These are phyloP conservation scores for Eimeria necatrix DNA, from an alignment of 169 alveolate species.

Conservation along the genomic window DNA sequence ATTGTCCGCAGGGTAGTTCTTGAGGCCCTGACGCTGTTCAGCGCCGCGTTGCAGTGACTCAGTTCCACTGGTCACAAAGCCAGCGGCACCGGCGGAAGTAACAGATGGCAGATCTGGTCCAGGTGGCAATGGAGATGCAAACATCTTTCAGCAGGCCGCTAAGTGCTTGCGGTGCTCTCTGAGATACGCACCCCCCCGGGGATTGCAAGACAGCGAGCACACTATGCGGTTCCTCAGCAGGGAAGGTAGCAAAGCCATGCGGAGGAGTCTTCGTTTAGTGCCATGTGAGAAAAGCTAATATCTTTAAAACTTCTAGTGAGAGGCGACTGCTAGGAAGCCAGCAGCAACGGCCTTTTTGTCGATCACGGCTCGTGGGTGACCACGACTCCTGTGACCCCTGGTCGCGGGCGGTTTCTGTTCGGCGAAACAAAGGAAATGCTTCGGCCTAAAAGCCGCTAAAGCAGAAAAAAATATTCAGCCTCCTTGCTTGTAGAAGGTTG, in stretches of 20 bases:
- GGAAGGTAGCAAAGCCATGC: conserved; percentile 14
- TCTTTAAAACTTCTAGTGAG: neutral
- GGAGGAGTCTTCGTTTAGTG: neutral
- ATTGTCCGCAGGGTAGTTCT: conserved; percentile 19
- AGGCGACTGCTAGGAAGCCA: conserved; percentile 10
- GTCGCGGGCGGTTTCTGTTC: neutral
- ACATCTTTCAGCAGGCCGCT: conserved; percentile 57
- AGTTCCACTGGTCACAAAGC: neutral
- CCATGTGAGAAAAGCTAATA: conserved; percentile 1
- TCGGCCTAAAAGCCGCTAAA: neutral
- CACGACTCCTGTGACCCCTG: conserved; percentile 24
- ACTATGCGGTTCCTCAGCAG: conserved; percentile 16
- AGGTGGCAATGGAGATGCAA: conserved; percentile 67
- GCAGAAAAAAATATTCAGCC: conserved; percentile 8
- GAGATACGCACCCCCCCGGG: neutral
- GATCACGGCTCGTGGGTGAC: conserved; percentile 47
- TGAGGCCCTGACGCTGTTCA: conserved; percentile 33
- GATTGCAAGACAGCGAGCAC: neutral
- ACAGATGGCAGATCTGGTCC: conserved; percentile 57
- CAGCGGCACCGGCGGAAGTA: conserved; percentile 27
- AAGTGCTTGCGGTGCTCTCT: conserved; percentile 27
- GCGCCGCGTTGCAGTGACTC: neutral
- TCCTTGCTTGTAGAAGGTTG: neutral
- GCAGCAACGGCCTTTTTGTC: neutral
- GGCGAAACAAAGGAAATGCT: neutral